Evolutionary conservation across 106 monocot genomes (phyloP), one percentile per base, ranked within the genome.

Genomic region (Vanilla planifolia): DNA sequence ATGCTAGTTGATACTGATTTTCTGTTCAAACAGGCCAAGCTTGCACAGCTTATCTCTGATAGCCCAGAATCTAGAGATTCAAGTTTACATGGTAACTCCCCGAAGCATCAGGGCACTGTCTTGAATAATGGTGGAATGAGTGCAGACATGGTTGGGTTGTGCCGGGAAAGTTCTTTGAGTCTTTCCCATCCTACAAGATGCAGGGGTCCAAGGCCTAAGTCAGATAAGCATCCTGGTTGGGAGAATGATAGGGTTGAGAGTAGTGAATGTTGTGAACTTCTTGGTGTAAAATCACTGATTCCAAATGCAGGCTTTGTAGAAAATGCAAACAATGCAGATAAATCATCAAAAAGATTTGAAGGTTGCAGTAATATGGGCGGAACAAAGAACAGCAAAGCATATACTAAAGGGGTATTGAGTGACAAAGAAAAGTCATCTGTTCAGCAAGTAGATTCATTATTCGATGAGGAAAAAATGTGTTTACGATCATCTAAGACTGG

Each of bases 391-490:
- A 1, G 19, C 20, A 35, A 35, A 20, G 9, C 9, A 4, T n/a
- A 48, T 25, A 8, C 16, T 13, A 47, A 10, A 3, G 33, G 42
- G 43, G 68, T 32, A 10, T 33, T 34, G 32, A 53, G 32, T 55
- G 68, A 62, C 50, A 72, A 73, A 65, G 65, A 69, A 42, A 70
- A 79, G 40, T 37, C 33, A 6, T 26, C 62, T 74, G 65, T 62
- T 60, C 43, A 53, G 8, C 37, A 53, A 26, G 24, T 7, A 23
- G 61, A 66, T 65, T 61, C 60, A 39, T 25, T 29, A 50, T 29
- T 17, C 46, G 33, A 40, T 53, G 36, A 21, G 19, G 66, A 66
- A 48, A 37, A 24, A 59, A 37, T 22, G 13, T 9, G 13, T 23
- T 52, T 13, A 36, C 40, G 39, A 19, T 3, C 39, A 19, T 27